Evolutionary conservation across 1,284 basidiomycete species (phyloP), one percentile per base, ranked within the genome.

Genomic region (Apiotrichum veenhuisii): DNA sequence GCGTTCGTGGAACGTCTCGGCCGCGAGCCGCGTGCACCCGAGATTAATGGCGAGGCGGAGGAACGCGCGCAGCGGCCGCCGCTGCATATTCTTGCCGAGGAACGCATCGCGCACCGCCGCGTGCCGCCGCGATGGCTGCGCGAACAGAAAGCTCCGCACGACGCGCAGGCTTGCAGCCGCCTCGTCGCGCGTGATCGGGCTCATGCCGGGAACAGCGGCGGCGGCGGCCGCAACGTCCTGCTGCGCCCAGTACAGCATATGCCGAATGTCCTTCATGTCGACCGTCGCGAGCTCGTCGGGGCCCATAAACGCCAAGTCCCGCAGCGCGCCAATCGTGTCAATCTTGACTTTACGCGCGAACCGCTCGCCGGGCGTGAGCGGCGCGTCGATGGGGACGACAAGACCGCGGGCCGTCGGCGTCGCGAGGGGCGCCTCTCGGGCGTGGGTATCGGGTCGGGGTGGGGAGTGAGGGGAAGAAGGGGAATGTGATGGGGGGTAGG

Each of bases 1-100:
- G 18, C 57, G 52, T 26, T 64, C 62, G 17, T 44, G 27, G 27
- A 63, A 64, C n/a, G 60, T 46, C 23, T 58, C 50, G 11, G 37
- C 42, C 3, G 52, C 59, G 5, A 65, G 36, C 44, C 48, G 36
- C 10, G 34, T 26, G 30, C 54, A 50, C 23, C 55, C 53, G 43
- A 59, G 38, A 18, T 55, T 41, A 15, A 62, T 43, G 30, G 54
- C 54, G 5, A 57, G 40, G 15, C 55, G 46, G n/a, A 66, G 40
- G 10, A 63, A 57, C 2, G 50, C 49, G 20, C 52, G 44, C 18
- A 67, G 49, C 9, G 43, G 25, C 17, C 40, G 20, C 7, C 58
- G 52, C 18, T 40, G 42, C 18, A 60, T 51, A 14, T 23, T 45
- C 11, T 27, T 18, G 20, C 61, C 61, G 9, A 59, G 37, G 11